phyloP scores from a whole-genome alignment of 78 protist species.

The Dictyostelium capitatum region DNA sequence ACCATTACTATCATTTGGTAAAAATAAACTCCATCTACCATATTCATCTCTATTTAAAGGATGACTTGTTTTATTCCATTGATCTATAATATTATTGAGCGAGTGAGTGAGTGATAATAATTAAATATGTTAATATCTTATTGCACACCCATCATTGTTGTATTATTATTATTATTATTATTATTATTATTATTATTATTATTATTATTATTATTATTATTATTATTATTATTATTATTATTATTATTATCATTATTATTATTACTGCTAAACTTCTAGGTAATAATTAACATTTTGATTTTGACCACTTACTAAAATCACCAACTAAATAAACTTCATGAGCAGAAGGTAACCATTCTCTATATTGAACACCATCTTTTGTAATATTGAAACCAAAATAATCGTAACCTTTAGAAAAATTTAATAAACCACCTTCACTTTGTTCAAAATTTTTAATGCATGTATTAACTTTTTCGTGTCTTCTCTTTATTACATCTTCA shows the following conservation, averaged over 20 bases:
- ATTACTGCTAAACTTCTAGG: no score
- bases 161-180: background rate
- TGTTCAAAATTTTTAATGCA: conserved; percentile 40
- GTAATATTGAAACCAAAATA: conserved; percentile 76
- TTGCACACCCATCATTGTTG: background rate
- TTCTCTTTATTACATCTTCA: conserved; percentile 36
- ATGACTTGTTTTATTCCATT: conserved; percentile 85
- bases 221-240: no score
- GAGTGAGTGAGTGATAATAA: background rate
- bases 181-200: background rate
- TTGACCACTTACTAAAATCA: conserved; percentile 71
- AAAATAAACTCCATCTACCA: conserved; percentile 85
- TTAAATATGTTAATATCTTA: background rate
- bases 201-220: background rate
- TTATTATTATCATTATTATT: no score
- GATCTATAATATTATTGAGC: conserved; percentile 38
- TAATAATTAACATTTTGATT: background rate
- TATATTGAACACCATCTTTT: conserved; percentile 41
- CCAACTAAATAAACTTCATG: conserved; percentile 61
- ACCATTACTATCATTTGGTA: conserved; percentile 84
- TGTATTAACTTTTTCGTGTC: conserved; percentile 28
- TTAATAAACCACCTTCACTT: conserved; percentile 75
- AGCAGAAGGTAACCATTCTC: conserved; percentile 86
- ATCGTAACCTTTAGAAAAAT: conserved; percentile 81
- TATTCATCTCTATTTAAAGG: conserved; percentile 58